Evolutionary conservation across 371 early-diverging fungal species (phyloP), one percentile per base, ranked within the genome.

Genomic region (Rhizopus delemar): DNA sequence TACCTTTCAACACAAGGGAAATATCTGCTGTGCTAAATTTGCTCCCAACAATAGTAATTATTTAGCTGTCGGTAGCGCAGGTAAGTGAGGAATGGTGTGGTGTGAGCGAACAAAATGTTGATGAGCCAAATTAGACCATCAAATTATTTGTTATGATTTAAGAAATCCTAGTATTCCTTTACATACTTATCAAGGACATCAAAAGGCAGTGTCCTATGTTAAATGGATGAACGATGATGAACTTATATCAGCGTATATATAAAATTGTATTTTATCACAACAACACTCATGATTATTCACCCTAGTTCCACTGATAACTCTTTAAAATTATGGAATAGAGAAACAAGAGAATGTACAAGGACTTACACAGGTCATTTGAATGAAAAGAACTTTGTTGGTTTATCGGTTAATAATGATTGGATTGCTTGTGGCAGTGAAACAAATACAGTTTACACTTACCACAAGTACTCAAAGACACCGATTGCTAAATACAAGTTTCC

Each of bases 381-480:
- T 66, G 95, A 93, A 62, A 94, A 92, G 80, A 94, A 95, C 77
- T 97, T 97, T 90, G 97, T 95, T 5, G 97, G 97, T 1, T 72
- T 95, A 46, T 81, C 84, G 22, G 76, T 87, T 9, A 86, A 89
- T 12, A 83, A 84, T 4, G 90, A 93, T 59, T 93, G 93, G 88
- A 90, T 97, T 61, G 76, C 92, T 0, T 94, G 94, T 65, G 97
- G 97, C 15, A 91, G 92, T 65, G 97, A 97, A 68, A 90, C 86
- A 51, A 94, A 97, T 70, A 82, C 84, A 0, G 82, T 94, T 12
- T 94, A 88, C 65, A 80, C 89, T 0, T 97, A 97, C 63, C 87
- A 91, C 75, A 83, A 83, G 51, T 73, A 78, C 36, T 74, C 91
- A 29, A 74, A 80, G 48, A 73, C 78, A 13, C 96, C 97, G 0